Evolutionary conservation across 176 grass and related monocot genomes (phyloP).

Genomic region (Aegilops tauschii): DNA sequence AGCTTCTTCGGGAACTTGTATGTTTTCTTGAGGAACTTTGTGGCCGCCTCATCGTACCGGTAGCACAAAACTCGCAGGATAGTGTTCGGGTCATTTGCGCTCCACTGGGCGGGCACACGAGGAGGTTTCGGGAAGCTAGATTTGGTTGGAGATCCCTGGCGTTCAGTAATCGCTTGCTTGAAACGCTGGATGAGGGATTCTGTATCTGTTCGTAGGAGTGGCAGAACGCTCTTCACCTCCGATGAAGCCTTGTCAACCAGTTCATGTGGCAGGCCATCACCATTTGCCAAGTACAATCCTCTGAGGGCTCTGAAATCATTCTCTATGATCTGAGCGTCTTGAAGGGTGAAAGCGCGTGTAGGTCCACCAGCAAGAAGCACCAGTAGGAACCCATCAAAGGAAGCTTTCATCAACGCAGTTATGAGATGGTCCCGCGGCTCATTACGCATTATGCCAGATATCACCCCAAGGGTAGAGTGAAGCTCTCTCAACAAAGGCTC

Average conservation of each 20-base stretch:
- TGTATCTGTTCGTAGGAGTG: slow-evolving; percentile 57
- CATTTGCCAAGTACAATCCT: slow-evolving; percentile 62
- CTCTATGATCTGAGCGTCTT: slow-evolving; percentile 62
- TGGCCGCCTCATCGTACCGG: slow-evolving; percentile 67
- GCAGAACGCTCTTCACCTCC: slow-evolving; percentile 70
- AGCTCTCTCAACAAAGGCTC: slow-evolving; percentile 66
- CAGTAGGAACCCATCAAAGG: slow-evolving; percentile 81
- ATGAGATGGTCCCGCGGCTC: slow-evolving; percentile 46
- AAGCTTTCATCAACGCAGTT: slow-evolving; percentile 75
- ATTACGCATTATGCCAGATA: slow-evolving; percentile 49
- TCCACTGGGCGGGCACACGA: slow-evolving; percentile 64
- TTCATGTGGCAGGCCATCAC: slow-evolving; percentile 65
- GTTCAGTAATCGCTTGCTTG: slow-evolving; percentile 41
- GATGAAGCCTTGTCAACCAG: slow-evolving; percentile 68
- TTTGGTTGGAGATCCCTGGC: slow-evolving; percentile 29
- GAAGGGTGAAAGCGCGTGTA: slow-evolving; percentile 47
- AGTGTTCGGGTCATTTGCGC: slow-evolving; percentile 70
- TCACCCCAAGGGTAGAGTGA: slow-evolving; percentile 50
- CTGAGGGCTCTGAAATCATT: slow-evolving; percentile 67
- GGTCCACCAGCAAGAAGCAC: slow-evolving; percentile 89
- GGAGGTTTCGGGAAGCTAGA: slow-evolving; percentile 59
- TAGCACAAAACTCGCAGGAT: slow-evolving; percentile 83
- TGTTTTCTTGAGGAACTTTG: slow-evolving; percentile 83
- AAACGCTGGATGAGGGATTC: slow-evolving; percentile 64
- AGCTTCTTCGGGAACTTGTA: slow-evolving; percentile 89